These are phyloP conservation scores for Dactylis glomerata DNA, from an alignment of 176 grass and related monocot genomes.

Conservation along the genomic window DNA sequence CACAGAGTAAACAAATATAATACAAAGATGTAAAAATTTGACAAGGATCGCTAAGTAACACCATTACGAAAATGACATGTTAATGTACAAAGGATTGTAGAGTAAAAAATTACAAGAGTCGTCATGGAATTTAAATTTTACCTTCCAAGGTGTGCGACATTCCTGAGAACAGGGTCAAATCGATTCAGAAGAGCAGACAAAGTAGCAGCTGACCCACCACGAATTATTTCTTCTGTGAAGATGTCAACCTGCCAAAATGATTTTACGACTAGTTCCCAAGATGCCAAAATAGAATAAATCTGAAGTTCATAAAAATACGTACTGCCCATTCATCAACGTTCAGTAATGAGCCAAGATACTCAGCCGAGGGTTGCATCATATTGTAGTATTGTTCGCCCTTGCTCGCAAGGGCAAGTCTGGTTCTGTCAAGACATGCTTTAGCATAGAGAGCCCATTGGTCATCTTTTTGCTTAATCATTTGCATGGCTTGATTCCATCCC, in stretches of 20 bases:
- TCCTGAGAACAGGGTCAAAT: conserved; percentile 91
- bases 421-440: conserved; percentile 97
- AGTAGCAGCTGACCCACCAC: conserved; percentile 90
- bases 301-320: conserved; percentile 45
- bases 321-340: conserved; percentile 77
- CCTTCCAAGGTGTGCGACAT: conserved; percentile 85
- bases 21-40: background rate
- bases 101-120: background rate
- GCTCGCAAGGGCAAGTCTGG: conserved; percentile 81
- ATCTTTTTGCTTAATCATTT: conserved; percentile 72
- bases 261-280: conserved; percentile 24
- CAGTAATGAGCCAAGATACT: conserved; percentile 94
- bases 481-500: conserved; percentile 85
- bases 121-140: conserved; percentile 25
- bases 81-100: background rate
- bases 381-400: conserved; percentile 83
- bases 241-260: conserved; percentile 56
- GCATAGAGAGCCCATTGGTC: conserved; percentile 86
- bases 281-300: conserved; percentile 13
- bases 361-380: conserved; percentile 87
- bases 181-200: conserved; percentile 95
- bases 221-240: conserved; percentile 99
- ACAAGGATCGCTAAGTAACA: background rate
- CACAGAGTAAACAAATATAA: conserved; percentile 29
- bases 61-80: background rate